phyloP scores from a whole-genome alignment of 2,329 filamentous ascomycete genomes.

The Aspergillus fischeri region DNA sequence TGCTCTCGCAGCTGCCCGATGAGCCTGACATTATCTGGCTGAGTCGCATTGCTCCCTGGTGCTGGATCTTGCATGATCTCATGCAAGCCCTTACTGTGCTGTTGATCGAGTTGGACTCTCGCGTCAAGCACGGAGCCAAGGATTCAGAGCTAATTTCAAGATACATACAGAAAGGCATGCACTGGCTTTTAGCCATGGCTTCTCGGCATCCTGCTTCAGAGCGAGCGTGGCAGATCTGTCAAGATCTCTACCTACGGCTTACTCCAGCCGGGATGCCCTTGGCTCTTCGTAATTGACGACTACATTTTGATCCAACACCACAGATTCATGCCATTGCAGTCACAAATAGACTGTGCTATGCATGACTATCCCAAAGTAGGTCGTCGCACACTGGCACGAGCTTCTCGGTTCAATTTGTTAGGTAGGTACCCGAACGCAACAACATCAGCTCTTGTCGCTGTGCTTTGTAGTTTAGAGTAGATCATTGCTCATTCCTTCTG shows the following conservation, averaged over 20 bases:
- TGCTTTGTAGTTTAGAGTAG: not conserved
- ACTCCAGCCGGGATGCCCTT: not conserved
- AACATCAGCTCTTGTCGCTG: not conserved
- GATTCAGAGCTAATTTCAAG: not conserved
- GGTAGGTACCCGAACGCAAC: not conserved
- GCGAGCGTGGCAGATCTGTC: not conserved
- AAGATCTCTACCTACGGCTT: not conserved
- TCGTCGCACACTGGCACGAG: not conserved
- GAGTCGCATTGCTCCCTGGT: conserved; percentile 35
- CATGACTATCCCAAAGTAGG: not conserved
- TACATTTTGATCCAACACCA: not conserved
- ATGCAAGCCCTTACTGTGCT: conserved; percentile 39
- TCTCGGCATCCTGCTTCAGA: not conserved
- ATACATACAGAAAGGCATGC: not conserved
- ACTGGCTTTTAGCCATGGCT: not conserved
- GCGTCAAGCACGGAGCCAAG: not conserved
- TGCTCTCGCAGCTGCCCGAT: conserved; percentile 34
- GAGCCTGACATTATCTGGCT: conserved; percentile 29
- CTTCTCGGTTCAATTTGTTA: not conserved
- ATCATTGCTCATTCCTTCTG: not conserved
- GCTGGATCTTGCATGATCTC: conserved; percentile 38
- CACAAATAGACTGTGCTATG: no score
- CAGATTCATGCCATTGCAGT: not conserved
- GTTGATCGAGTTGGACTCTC: conserved; percentile 22
- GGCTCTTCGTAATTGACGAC: not conserved